A percentile compares a stretch with the other conserved stretches of the same genome.
These are phyloP conservation scores for Knoxdaviesia capensis DNA, from an alignment of 2,329 filamentous ascomycete genomes.

Conservation along the genomic window DNA sequence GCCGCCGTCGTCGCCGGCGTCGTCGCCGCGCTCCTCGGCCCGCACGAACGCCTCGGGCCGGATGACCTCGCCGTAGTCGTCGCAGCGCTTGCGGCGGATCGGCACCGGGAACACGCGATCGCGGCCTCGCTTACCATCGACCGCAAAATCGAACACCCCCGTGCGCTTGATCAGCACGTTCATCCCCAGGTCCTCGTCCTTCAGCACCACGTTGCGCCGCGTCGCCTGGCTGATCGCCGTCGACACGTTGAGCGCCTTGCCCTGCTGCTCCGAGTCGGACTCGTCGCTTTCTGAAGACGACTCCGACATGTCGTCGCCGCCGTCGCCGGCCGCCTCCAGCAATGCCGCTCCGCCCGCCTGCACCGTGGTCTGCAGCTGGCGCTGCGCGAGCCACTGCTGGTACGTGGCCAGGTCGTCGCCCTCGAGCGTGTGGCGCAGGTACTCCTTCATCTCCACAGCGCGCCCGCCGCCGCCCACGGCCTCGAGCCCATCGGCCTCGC, in stretches of 20 bases:
- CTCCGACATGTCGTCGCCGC: conserved; percentile 67
- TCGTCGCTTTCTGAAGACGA: conserved; percentile 76
- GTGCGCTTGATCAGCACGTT: conserved; percentile 79
- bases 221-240: conserved; percentile 67
- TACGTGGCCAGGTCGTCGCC: conserved; percentile 63
- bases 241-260: conserved; percentile 75
- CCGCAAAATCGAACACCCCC: conserved; percentile 82
- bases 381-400: conserved; percentile 79
- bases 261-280: conserved; percentile 76
- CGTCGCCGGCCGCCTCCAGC: conserved; percentile 50
- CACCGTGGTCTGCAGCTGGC: conserved; percentile 66
- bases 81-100: conserved; percentile 55
- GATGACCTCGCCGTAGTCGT: conserved; percentile 90
- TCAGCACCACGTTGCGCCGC: conserved; percentile 69
- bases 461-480: conserved; percentile 45
- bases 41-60: conserved; percentile 83
- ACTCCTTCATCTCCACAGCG: conserved; percentile 38
- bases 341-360: conserved; percentile 47
- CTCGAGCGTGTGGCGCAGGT: conserved; percentile 44
- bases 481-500: conserved; percentile 37
- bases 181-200: conserved; percentile 77
- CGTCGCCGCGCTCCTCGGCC: conserved; percentile 73
- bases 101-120: conserved; percentile 86
- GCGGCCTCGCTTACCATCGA: conserved; percentile 74
- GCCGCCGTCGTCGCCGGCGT: conserved; percentile 31